Conservation (phyloP, 2,329 filamentous ascomycete genomes). For the Fusarium verticillioides region DNA sequence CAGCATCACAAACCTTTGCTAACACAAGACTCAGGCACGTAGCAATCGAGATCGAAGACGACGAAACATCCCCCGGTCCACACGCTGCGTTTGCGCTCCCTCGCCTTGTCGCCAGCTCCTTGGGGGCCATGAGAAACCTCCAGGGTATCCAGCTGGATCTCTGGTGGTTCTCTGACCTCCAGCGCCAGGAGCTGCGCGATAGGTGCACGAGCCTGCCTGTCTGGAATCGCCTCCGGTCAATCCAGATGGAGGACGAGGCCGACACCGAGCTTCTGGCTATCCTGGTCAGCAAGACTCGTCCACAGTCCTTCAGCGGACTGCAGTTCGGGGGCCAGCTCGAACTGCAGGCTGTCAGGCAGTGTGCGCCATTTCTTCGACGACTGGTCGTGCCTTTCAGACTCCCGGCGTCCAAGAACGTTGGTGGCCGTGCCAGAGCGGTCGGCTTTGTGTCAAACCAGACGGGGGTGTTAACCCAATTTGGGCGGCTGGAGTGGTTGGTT, state of each 20-base stretch:
- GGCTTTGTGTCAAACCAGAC: neutral
- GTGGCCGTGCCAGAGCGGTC: neutral
- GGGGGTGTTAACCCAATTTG: neutral
- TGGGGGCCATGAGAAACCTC: neutral
- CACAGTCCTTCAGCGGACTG: neutral
- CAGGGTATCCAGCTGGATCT: neutral
- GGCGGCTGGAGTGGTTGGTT: neutral
- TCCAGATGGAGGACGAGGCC: neutral
- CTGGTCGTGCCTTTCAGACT: neutral
- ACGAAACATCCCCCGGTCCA: no score
- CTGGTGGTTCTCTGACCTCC: neutral
- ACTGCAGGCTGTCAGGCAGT: neutral
- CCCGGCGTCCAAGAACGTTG: neutral
- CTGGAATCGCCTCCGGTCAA: neutral
- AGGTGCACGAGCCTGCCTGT: neutral
- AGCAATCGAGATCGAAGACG: neutral
- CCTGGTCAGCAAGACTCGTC: neutral
- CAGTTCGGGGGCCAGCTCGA: neutral
- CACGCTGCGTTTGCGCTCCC: neutral
- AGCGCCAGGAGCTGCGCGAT: neutral
- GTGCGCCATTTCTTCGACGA: fast-evolving
- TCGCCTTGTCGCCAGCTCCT: neutral
- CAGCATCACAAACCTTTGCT: neutral
- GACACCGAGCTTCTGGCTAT: neutral
- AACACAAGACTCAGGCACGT: neutral